Percentiles rank a stretch among this genome's conserved stretches.
These are phyloP conservation scores for Sporothrix inflata DNA, from an alignment of 2,329 filamentous ascomycete genomes.

Conservation along the genomic window DNA sequence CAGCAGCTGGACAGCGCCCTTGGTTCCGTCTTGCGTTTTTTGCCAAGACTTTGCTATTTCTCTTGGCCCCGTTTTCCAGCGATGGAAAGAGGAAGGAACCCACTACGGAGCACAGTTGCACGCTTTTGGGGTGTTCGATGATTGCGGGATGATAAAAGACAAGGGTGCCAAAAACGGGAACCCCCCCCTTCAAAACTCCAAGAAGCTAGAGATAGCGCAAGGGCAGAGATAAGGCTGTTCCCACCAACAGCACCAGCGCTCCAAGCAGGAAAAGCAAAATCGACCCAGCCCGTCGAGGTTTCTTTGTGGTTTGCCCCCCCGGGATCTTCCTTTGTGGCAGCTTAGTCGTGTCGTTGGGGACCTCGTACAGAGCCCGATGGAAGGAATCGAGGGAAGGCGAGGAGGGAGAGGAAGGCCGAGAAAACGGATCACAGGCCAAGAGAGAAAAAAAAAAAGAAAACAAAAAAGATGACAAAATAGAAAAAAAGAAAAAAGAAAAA, in stretches of 20 bases:
- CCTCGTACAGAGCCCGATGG: not conserved
- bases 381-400: not conserved
- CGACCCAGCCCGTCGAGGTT: not conserved
- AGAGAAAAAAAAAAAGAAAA: not conserved
- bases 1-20: not conserved
- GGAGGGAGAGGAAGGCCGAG: not conserved
- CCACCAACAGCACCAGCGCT: constrained; percentile 4
- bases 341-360: not conserved
- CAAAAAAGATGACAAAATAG: not conserved
- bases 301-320: constrained; percentile 1
- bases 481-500: not conserved
- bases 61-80: constrained; percentile 7
- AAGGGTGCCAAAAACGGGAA: constrained; percentile 16
- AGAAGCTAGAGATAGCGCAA: constrained; percentile 15
- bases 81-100: not conserved
- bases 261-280: not conserved
- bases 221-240: constrained; percentile 21
- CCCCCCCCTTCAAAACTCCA: not conserved
- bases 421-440: not conserved
- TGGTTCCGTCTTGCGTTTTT: not conserved
- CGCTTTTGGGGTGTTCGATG: not conserved
- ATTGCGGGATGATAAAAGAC: constrained; percentile 17
- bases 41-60: constrained; percentile 24
- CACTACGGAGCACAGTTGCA: not conserved
- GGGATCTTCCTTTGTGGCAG: constrained; percentile 21